These are phyloP conservation scores for Xylariaceae sp. DNA, from an alignment of 2,329 filamentous ascomycete species.

Conservation along the genomic window DNA sequence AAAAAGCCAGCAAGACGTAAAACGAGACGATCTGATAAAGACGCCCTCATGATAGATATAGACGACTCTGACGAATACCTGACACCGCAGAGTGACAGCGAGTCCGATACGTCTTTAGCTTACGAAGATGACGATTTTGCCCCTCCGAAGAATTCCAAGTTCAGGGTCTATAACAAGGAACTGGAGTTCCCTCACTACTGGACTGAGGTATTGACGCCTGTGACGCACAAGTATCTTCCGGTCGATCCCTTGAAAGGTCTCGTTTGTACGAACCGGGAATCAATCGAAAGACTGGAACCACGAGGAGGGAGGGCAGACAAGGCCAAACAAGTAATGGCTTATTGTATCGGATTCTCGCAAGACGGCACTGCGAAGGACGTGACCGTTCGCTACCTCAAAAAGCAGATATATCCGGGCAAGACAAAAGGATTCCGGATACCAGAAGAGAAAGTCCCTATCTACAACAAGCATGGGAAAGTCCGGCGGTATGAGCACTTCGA, in stretches of 20 bases:
- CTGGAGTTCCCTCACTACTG: slow-evolving; percentile 85
- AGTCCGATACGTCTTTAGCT: slow-evolving; percentile 56
- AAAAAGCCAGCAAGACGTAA: slow-evolving; percentile 24
- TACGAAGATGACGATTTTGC: slow-evolving; percentile 45
- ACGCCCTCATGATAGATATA: slow-evolving; percentile 28
- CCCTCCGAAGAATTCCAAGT: slow-evolving; percentile 36
- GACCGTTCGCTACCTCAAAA: slow-evolving; percentile 82
- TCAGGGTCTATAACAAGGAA: slow-evolving; percentile 63
- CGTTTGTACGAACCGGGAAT: slow-evolving; percentile 66
- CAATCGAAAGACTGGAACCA: slow-evolving; percentile 72
- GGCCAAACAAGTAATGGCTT: slow-evolving; percentile 83
- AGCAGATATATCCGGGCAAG: slow-evolving; percentile 75
- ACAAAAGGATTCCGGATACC: slow-evolving; percentile 81
- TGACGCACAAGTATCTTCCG: slow-evolving; percentile 71
- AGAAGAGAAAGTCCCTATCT: slow-evolving; percentile 72
- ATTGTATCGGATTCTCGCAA: slow-evolving; percentile 73
- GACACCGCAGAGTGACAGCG: slow-evolving; percentile 47
- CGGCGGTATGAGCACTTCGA: slow-evolving; percentile 72
- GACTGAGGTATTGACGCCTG: slow-evolving; percentile 81
- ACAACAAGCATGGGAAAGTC: slow-evolving; percentile 71
- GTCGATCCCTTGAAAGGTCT: slow-evolving; percentile 73
- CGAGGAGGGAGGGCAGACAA: slow-evolving; percentile 78
- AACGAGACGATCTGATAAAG: slow-evolving; percentile 25
- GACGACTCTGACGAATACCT: slow-evolving; percentile 45
- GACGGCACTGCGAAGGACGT: slow-evolving; percentile 94